Conservation (phyloP, 2,329 filamentous ascomycete species). For the Diplodia seriata region DNA sequence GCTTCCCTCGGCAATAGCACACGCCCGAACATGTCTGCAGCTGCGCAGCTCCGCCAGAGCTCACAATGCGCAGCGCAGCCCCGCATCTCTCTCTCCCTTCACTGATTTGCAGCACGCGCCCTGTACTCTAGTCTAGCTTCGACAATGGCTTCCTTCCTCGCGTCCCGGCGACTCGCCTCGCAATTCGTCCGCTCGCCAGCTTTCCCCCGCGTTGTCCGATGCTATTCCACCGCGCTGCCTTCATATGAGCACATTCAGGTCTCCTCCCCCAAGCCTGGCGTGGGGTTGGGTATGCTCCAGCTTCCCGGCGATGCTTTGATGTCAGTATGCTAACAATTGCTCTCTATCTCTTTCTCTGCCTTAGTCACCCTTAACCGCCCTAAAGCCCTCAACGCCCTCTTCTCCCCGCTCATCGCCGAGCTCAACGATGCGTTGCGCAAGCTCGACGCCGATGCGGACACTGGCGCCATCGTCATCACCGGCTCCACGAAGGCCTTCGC, state of each 20-base stretch:
- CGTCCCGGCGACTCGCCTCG: constrained; percentile 66
- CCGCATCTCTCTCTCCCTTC: not conserved
- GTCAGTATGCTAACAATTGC: not conserved
- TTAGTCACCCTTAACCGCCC: constrained; percentile 91
- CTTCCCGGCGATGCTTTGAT: no score
- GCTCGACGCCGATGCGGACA: constrained; percentile 44
- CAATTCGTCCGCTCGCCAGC: constrained; percentile 63
- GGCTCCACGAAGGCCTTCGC: constrained; percentile 81
- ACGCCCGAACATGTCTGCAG: not conserved
- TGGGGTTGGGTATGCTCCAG: constrained; percentile 77
- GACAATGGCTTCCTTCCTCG: constrained; percentile 60
- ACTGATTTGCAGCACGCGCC: not conserved
- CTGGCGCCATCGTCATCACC: constrained; percentile 69
- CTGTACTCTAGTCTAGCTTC: not conserved
- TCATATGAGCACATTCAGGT: constrained; percentile 83
- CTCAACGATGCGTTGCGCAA: constrained; percentile 59
- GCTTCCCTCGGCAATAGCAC: constrained; percentile 22
- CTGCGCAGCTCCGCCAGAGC: constrained; percentile 5
- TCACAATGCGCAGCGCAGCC: not conserved
- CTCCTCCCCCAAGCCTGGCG: constrained; percentile 83
- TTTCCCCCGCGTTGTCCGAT: constrained; percentile 63
- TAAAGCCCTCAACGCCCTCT: constrained; percentile 93
- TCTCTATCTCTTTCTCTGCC: not conserved
- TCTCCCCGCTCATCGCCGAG: constrained; percentile 87
- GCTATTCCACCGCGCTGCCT: constrained; percentile 51